These are phyloP conservation scores for Ceratocystis diversiconidia DNA, from an alignment of 2,329 filamentous ascomycete genomes.

Conservation along the genomic window DNA sequence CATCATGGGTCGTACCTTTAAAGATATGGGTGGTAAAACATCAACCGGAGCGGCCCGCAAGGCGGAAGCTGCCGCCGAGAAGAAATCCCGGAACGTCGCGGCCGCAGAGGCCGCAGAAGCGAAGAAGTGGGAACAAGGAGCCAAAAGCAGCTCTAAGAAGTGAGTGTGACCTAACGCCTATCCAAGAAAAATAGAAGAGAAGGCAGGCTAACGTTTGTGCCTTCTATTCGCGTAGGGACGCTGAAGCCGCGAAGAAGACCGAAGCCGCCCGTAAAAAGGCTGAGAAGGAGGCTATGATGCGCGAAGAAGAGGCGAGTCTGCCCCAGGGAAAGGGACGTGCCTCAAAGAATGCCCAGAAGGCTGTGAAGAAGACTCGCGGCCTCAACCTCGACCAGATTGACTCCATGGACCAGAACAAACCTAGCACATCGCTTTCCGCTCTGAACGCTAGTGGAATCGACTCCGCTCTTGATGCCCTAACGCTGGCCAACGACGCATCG, in stretches of 20 bases:
- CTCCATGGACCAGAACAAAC: constrained; percentile 41
- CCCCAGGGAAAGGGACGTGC: constrained; percentile 47
- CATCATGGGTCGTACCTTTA: constrained; percentile 59
- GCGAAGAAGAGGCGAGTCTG: constrained; percentile 62
- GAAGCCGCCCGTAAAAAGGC: constrained; percentile 80
- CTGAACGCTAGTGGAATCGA: constrained; percentile 83
- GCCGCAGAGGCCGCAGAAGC: constrained; percentile 55
- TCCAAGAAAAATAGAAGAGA: constrained; percentile 9
- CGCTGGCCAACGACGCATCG: constrained; percentile 39
- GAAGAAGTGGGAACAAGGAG: constrained; percentile 68
- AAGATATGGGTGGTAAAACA: constrained; percentile 74
- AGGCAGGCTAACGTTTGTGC: not conserved
- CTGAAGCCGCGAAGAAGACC: constrained; percentile 69
- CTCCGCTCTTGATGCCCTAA: constrained; percentile 78
- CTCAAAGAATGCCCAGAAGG: constrained; percentile 46
- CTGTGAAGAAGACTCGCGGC: constrained; percentile 48
- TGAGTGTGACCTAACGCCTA: constrained; percentile 32
- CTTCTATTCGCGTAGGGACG: constrained; percentile 45
- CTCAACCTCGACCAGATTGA: constrained; percentile 67
- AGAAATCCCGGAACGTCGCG: constrained; percentile 56
- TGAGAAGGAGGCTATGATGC: constrained; percentile 69
- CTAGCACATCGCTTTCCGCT: constrained; percentile 33
- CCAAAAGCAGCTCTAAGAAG: constrained; percentile 81
- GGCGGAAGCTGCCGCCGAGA: constrained; percentile 70
- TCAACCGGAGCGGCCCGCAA: constrained; percentile 80